phyloP scores from a whole-genome alignment of 805 yeast genomes.

The Candida railenensis region DNA sequence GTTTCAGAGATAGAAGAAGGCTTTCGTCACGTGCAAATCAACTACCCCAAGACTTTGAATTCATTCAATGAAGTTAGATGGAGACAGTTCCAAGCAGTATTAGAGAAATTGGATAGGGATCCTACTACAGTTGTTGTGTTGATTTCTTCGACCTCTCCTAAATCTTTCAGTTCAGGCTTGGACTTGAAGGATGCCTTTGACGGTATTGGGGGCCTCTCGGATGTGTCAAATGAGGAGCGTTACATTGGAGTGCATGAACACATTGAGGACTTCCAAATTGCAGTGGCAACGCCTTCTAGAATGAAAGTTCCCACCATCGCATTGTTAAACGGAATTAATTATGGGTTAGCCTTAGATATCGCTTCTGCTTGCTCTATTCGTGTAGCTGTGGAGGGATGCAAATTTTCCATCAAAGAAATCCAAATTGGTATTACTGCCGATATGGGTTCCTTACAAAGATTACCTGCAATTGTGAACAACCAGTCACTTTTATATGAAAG shows the following conservation, averaged over 20 bases:
- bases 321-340: constrained; percentile 60
- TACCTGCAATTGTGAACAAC: constrained; percentile 54
- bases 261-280: constrained; percentile 58
- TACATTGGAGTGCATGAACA: constrained; percentile 26
- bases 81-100: constrained; percentile 52
- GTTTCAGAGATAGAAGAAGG: constrained; percentile 44
- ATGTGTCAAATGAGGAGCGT: constrained; percentile 15
- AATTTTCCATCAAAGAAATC: constrained; percentile 64
- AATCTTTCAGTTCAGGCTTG: constrained; percentile 64
- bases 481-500: constrained; percentile 57
- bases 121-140: constrained; percentile 49
- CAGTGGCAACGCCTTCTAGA: constrained; percentile 47
- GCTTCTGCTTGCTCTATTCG: constrained; percentile 59
- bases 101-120: constrained; percentile 44
- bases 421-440: constrained; percentile 77
- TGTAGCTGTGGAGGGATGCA: constrained; percentile 50
- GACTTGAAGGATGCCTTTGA: constrained; percentile 45
- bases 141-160: constrained; percentile 55
- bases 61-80: constrained; percentile 58
- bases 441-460: constrained; percentile 72
- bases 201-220: constrained; percentile 5
- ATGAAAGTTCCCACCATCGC: constrained; percentile 63
- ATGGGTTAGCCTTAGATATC: constrained; percentile 71
- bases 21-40: constrained; percentile 57
- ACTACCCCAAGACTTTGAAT: constrained; percentile 60